Base-by-base conservation (phyloP, 495 filamentous ascomycete genomes). In the Penicillium soppii region DNA sequence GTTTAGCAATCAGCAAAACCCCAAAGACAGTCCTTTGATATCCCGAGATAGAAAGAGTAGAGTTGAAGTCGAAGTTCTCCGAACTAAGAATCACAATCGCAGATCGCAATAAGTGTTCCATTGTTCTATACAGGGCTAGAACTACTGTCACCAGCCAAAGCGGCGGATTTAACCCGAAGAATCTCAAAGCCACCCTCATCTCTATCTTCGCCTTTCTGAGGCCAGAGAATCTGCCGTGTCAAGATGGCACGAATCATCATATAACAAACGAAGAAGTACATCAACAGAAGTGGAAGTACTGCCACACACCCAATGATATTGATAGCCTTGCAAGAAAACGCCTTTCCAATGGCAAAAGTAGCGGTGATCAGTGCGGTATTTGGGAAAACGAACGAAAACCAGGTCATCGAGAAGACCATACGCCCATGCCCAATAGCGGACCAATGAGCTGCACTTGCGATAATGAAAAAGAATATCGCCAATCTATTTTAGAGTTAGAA, bases 341-440 rank as follows among this genome's bases (percentile, higher is more conserved):
- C 83, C 26, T 75, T 76, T 3, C 81, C 85, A n/a, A 92, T 71
- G 2, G 84, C 83, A 55, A 88, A 84, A 0, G 88, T 92, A 0
- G 88, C 86, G 0, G 85, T 88, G 26, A 87, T 72, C 54, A 91
- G 65, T 0, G 87, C 86, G 6, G 89, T 92, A 55, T 95, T 92
- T 3, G 90, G 90, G 60, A 95, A 95, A 0, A 95, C 77, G 61
- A 92, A 95, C 0, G 85, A 88, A 65, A 83, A 94, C 88, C 89
- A 95, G 3, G 83, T 89, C 89, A 95, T 92, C 20, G 86, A 84
- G 60, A 92, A 95, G 10, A 77, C 76, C 72, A 91, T 83, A n/a
- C 66, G 59, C 32, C 81, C 82, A 23, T 66, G 78, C 5, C 71
- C 69, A n/a, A 88, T 74, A 29, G 86, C 84, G n/a, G 84, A 86